These are phyloP conservation scores for Leccinum rimulosum DNA, from an alignment of 768 basidiomycete genomes.

Conservation along the genomic window DNA sequence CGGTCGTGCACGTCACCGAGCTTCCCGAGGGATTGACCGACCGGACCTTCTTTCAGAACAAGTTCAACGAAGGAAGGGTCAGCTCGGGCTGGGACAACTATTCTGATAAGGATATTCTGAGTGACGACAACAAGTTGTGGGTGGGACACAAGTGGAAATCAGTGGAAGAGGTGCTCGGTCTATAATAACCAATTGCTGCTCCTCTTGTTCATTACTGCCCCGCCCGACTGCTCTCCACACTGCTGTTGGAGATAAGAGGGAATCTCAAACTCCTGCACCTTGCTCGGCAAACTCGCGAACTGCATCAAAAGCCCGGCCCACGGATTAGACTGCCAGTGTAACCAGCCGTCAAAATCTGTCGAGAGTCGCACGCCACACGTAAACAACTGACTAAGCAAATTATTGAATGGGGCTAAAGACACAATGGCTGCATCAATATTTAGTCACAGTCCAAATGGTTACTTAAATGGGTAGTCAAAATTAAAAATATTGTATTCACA, in stretches of 20 bases:
- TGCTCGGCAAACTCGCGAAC: constrained; percentile 37
- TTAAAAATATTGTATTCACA: too few relatives aligned
- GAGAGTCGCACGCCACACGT: too few relatives aligned
- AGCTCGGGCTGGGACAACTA: constrained; percentile 37
- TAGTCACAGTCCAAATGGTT: too few relatives aligned
- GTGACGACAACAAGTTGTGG: constrained; percentile 32
- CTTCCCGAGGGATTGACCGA: constrained; percentile 31
- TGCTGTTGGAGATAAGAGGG: constrained; percentile 35
- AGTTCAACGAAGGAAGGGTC: constrained; percentile 27
- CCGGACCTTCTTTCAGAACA: constrained; percentile 30
- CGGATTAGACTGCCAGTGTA: too few relatives aligned
- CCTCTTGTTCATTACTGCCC: constrained; percentile 17
- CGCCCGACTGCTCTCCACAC: constrained; percentile 34
- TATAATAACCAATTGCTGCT: constrained; percentile 22
- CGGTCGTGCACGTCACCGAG: constrained; percentile 22
- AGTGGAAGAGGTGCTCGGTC: constrained; percentile 26
- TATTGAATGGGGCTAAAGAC: too few relatives aligned
- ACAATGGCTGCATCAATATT: too few relatives aligned
- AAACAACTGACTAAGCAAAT: too few relatives aligned
- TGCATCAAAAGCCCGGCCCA: constrained; percentile 39
- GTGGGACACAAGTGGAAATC: constrained; percentile 34
- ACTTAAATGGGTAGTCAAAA: too few relatives aligned
- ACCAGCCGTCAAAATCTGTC: too few relatives aligned
- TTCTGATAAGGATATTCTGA: constrained; percentile 27
- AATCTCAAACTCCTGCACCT: constrained; percentile 33